These are phyloP conservation scores for Exophiala oligosperma DNA, from an alignment of 2,329 filamentous ascomycete species.

Conservation along the genomic window DNA sequence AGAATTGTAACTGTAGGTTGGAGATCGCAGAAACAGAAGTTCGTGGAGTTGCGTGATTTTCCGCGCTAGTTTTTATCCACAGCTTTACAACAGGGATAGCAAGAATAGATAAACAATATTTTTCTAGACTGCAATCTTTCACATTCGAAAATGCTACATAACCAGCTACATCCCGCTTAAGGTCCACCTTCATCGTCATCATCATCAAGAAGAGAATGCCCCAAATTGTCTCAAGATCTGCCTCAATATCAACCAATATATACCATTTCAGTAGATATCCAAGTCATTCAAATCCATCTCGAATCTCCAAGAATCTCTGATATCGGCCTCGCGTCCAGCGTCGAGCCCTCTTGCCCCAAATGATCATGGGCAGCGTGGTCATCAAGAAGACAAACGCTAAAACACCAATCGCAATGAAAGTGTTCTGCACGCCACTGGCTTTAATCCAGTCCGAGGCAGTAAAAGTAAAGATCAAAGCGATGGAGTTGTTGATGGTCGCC, in stretches of 20 bases:
- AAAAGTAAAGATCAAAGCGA: slow-evolving; percentile 58
- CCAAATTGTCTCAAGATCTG: too few relatives aligned
- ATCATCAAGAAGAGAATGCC: too few relatives aligned
- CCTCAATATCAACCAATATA: not conserved
- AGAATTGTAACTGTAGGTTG: not conserved
- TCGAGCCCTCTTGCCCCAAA: slow-evolving; percentile 53
- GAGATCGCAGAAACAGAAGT: not conserved
- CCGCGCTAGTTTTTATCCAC: too few relatives aligned
- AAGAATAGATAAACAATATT: too few relatives aligned
- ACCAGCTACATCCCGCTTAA: too few relatives aligned
- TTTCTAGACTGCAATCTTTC: too few relatives aligned
- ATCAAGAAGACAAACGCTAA: slow-evolving; percentile 54
- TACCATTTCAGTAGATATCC: not conserved
- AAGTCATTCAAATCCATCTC: slow-evolving; percentile 39
- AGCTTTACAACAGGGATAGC: too few relatives aligned
- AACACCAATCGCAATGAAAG: slow-evolving; percentile 54
- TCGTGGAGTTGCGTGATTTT: not conserved
- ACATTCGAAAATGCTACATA: too few relatives aligned
- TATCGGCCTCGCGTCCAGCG: slow-evolving; percentile 51
- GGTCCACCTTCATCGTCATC: too few relatives aligned
- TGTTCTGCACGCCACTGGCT: slow-evolving; percentile 45
- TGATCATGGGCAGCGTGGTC: slow-evolving; percentile 55
- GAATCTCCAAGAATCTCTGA: slow-evolving; percentile 48
- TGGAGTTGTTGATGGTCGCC: slow-evolving; percentile 57
- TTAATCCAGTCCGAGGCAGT: slow-evolving; percentile 52